Percentiles rank a stretch among this genome's conserved stretches.
Conservation (phyloP, 139 green algal species). For the Chlamydomonas applanata region DNA sequence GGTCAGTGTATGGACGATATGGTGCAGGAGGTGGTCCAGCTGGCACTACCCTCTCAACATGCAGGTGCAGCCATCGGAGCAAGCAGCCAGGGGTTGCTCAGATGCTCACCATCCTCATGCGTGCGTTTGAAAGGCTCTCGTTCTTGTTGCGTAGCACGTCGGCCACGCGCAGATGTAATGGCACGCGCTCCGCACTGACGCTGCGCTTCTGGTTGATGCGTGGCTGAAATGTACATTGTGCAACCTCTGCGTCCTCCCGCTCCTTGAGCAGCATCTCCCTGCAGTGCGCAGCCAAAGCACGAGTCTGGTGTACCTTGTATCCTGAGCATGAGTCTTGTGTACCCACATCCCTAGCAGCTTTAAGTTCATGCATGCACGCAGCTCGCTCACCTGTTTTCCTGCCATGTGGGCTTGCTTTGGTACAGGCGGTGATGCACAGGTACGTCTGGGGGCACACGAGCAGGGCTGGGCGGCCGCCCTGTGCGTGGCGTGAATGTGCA, state of each 20-base stretch:
- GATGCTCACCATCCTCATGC: conserved; percentile 15
- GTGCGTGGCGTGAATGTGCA: conserved; percentile 45
- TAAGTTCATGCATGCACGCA: too few species aligned
- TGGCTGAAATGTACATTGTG: conserved; percentile 39
- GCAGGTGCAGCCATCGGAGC: too few species aligned
- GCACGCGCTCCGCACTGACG: conserved; percentile 11
- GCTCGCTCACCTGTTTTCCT: conserved; percentile 14
- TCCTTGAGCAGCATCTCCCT: conserved; percentile 31
- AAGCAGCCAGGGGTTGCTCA: too few species aligned
- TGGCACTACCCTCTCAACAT: too few species aligned
- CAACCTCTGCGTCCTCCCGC: conserved; percentile 21
- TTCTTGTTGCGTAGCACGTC: conserved; percentile 42
- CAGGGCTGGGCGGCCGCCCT: conserved; percentile 18
- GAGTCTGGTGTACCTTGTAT: too few species aligned
- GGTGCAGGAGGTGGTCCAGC: too few species aligned
- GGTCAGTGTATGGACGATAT: too few species aligned
- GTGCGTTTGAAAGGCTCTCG: conserved; percentile 42
- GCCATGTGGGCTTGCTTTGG: conserved; percentile 17
- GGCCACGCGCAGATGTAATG: conserved; percentile 38
- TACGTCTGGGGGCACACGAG: neutral
- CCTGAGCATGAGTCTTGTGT: too few species aligned
- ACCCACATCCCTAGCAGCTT: too few species aligned
- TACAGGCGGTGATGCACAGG: conserved; percentile 31
- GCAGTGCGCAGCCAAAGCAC: too few species aligned
- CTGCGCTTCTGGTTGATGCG: neutral